phyloP scores from a whole-genome alignment of 1,284 basidiomycete genomes.

The Ustilago cynodontis region DNA sequence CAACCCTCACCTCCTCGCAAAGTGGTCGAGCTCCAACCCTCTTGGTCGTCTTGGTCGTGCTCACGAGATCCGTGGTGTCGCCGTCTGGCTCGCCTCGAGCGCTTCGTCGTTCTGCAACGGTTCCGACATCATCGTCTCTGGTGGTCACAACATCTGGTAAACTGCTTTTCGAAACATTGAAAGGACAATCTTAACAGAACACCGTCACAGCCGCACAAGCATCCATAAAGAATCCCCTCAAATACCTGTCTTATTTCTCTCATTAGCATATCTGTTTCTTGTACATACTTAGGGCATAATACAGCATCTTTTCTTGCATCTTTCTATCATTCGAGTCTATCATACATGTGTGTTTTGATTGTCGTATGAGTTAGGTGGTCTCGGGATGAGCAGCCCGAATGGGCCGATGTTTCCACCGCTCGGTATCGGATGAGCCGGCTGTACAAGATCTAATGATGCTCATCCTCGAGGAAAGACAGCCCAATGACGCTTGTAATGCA shows the following conservation, averaged over 20 bases:
- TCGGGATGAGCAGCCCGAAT: too few species aligned
- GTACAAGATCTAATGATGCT: too few species aligned
- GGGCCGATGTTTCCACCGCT: too few species aligned
- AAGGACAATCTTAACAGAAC: conserved; percentile 26
- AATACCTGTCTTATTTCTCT: conserved; percentile 10
- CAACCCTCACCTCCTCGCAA: conserved; percentile 78
- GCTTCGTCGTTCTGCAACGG: conserved; percentile 69
- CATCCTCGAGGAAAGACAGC: background rate
- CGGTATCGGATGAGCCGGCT: too few species aligned
- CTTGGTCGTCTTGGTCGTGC: conserved; percentile 80
- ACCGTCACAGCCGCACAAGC: background rate
- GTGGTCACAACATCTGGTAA: conserved; percentile 70
- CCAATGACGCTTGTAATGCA: background rate
- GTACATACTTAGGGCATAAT: conserved; percentile 51
- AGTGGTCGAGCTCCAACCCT: conserved; percentile 82
- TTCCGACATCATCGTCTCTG: conserved; percentile 67
- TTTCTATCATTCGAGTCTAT: background rate
- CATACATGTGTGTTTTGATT: background rate
- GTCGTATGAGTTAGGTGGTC: too few species aligned
- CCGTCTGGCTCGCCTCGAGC: conserved; percentile 80
- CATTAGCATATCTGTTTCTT: conserved; percentile 23
- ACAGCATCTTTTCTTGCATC: conserved; percentile 27
- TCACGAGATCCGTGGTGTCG: conserved; percentile 82
- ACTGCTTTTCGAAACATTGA: conserved; percentile 2
- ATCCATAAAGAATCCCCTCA: conserved; percentile 2